A percentile compares a stretch with the other conserved stretches of the same genome.
phyloP scores from a whole-genome alignment of 495 filamentous ascomycete genomes.

The Tuber borchii region DNA sequence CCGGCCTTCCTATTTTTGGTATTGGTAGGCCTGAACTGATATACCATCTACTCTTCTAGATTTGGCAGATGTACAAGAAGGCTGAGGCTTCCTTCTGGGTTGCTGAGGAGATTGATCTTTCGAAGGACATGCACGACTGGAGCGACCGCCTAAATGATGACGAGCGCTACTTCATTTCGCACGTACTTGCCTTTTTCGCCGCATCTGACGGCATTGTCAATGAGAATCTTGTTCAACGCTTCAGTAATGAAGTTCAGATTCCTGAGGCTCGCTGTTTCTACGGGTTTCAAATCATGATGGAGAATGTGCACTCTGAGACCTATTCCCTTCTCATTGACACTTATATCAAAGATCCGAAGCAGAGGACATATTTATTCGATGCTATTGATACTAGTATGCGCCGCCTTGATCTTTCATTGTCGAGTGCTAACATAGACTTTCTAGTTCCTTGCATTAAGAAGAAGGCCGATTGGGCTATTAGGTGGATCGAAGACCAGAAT shows the following conservation, averaged over 20 bases:
- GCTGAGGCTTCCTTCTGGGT: slow-evolving; percentile 99
- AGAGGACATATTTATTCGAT: slow-evolving; percentile 92
- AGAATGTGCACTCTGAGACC: slow-evolving; percentile 99
- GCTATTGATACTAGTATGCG: slow-evolving; percentile 76
- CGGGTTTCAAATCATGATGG: slow-evolving; percentile 99
- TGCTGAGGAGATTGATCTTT: slow-evolving; percentile 96
- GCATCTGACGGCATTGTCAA: slow-evolving; percentile 99
- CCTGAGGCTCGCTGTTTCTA: slow-evolving; percentile 99
- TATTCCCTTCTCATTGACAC: slow-evolving; percentile 99
- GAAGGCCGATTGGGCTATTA: slow-evolving; percentile 96
- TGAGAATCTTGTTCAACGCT: slow-evolving; percentile 97
- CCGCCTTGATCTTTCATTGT: slow-evolving; percentile 47
- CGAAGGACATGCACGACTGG: slow-evolving; percentile 98
- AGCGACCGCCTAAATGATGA: slow-evolving; percentile 95
- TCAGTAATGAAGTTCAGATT: slow-evolving; percentile 93
- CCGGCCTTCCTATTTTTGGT: not conserved
- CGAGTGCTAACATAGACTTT: slow-evolving; percentile 45
- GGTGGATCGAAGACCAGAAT: slow-evolving; percentile 85
- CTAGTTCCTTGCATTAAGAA: slow-evolving; percentile 79
- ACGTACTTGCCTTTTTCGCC: slow-evolving; percentile 98
- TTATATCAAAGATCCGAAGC: slow-evolving; percentile 97
- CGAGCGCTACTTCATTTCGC: slow-evolving; percentile 95
- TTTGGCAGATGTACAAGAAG: slow-evolving; percentile 99
- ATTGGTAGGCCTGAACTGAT: slow-evolving; percentile 9
- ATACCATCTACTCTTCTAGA: slow-evolving; percentile 49